Percentiles rank a stretch among this genome's conserved stretches.
Evolutionary conservation across 768 basidiomycete species (phyloP).

Genomic region (Lentinula detonsa): DNA sequence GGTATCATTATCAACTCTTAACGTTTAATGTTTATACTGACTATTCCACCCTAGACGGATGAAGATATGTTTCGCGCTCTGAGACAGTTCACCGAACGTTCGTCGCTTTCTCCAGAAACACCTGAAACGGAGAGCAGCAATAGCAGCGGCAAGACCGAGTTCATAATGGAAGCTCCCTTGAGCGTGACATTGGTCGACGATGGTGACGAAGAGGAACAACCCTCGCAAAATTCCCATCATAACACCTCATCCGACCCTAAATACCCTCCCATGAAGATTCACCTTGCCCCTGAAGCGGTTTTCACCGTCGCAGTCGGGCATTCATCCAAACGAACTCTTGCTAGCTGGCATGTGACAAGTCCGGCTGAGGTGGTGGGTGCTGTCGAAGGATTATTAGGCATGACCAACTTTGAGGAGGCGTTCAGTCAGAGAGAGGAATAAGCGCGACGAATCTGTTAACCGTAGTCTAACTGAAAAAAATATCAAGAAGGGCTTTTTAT

Average conservation of each 20-base stretch:
- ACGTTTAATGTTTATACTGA: slow-evolving; percentile 1
- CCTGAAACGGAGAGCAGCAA: not conserved
- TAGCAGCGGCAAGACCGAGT: not conserved
- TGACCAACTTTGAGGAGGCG: slow-evolving; percentile 35
- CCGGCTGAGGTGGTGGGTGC: slow-evolving; percentile 60
- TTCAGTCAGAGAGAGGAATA: not conserved
- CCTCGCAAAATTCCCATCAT: not conserved
- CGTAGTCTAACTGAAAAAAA: no score
- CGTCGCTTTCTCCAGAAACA: slow-evolving; percentile 8
- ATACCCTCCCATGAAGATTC: slow-evolving; percentile 48
- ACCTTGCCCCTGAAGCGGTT: slow-evolving; percentile 60
- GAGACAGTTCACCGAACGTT: slow-evolving; percentile 42
- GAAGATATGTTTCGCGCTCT: slow-evolving; percentile 99
- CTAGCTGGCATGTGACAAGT: slow-evolving; percentile 87
- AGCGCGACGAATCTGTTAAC: not conserved
- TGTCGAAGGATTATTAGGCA: slow-evolving; percentile 67
- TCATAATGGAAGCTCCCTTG: slow-evolving; percentile 54
- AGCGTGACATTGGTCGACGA: slow-evolving; percentile 45
- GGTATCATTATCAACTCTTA: slow-evolving; percentile 29
- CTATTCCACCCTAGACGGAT: slow-evolving; percentile 57
- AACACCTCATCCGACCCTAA: not conserved
- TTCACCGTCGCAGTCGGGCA: slow-evolving; percentile 96
- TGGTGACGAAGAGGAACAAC: slow-evolving; percentile 13
- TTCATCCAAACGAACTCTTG: slow-evolving; percentile 82
- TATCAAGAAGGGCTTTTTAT: no score